Base-by-base conservation (phyloP, 306 rosid species). In the Gillenia trifoliata region DNA sequence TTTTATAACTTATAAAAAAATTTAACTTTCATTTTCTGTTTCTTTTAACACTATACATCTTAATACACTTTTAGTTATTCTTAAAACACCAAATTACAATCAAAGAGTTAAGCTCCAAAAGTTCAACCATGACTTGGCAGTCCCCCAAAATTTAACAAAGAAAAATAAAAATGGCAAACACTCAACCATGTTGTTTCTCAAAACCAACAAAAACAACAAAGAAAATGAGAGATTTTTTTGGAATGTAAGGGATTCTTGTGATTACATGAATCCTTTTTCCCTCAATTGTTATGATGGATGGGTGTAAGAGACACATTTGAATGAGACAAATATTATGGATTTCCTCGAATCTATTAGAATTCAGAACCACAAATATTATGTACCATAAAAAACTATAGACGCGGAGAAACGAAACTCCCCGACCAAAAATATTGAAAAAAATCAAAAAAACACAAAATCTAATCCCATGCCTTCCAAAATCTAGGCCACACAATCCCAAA, bases 361-460 rank as follows among this genome's bases (percentile, higher is more conserved):
- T 47, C 15, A 5, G 20, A 47, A 6, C 52, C 52, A 16, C 52
- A 47, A 47, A 45, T 1, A 13, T 45, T 15, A 45, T 45, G 50
- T 45, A 45, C 19, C 16, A 45, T 45, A 45, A 11, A 6, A 36
- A 56, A 17, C 5, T 5, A 4, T 0, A 6, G 67, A 72, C 57
- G 76, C 67, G 67, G 67, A 72, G 41, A 72, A 72, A 25, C 20
- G 67, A 57, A 59, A 25, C 40, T 40, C 67, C 19, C 38, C 67
- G 1, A 38, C 30, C 2, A 12, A 33, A 49, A 30, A 26, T 17
- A 8, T 47, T 47, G 19, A 6, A 20, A 15, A 13, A 10, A 30
- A 40, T 28, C 20, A 4, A 49, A 69, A 47, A 23, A 22, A 50
- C 54, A 23, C 16, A 13, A 60, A 60, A 60, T 60, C 10, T 29